These are phyloP conservation scores for Rhodotorula glutinis DNA, from an alignment of 1,284 basidiomycete species.

Conservation along the genomic window DNA sequence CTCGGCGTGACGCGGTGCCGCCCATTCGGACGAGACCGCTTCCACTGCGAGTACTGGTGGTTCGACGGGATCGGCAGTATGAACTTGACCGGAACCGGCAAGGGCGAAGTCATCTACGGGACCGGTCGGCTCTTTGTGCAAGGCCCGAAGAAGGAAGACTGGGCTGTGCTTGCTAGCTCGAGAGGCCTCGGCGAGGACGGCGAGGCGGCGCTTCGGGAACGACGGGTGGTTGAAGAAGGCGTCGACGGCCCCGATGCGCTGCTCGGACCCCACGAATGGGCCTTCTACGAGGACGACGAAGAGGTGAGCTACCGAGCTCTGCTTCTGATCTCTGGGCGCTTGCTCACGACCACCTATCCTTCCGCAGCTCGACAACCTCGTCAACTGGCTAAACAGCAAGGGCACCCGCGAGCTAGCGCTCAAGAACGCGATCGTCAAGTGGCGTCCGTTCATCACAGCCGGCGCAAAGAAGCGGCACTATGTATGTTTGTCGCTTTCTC, in stretches of 20 bases:
- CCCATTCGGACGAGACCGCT: constrained; percentile 85
- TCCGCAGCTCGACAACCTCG: constrained; percentile 68
- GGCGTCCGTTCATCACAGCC: constrained; percentile 77
- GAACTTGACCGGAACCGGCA: constrained; percentile 61
- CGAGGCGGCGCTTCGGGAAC: constrained; percentile 53
- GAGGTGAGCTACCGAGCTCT: constrained; percentile 59
- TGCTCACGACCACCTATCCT: constrained; percentile 5
- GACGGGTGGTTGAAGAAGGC: constrained; percentile 54
- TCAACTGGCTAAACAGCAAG: constrained; percentile 86
- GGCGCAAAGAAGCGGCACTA: constrained; percentile 51
- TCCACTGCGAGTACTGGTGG: constrained; percentile 96
- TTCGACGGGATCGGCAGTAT: constrained; percentile 91
- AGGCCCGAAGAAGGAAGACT: constrained; percentile 53
- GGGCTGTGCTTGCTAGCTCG: constrained; percentile 62
- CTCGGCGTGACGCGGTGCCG: constrained; percentile 77
- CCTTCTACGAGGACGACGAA: constrained; percentile 76
- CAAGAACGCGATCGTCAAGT: constrained; percentile 72
- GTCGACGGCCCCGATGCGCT: constrained; percentile 59
- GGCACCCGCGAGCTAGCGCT: constrained; percentile 82
- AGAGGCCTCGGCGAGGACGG: constrained; percentile 50
- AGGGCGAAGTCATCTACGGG: constrained; percentile 66
- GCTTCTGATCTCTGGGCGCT: neutral
- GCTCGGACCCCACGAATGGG: constrained; percentile 78
- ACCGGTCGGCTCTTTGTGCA: constrained; percentile 87
- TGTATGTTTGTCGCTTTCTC: constrained; percentile 7